Conservation (phyloP, 148 eudicot species). For the Fagopyrum esculentum region DNA sequence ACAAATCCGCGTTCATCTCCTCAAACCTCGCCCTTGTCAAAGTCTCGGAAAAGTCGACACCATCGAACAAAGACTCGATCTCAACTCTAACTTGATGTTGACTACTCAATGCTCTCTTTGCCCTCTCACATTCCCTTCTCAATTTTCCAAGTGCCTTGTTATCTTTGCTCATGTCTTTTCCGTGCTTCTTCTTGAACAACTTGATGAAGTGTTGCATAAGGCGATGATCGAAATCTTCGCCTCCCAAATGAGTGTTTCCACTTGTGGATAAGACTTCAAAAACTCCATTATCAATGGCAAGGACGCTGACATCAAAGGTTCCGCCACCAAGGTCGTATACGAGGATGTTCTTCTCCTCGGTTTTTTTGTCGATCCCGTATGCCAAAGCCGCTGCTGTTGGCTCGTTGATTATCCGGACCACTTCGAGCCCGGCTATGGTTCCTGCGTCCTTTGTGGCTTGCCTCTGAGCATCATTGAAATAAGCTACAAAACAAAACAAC, state of each 20-base stretch:
- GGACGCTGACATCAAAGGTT: conserved; percentile 61
- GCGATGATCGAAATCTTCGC: conserved; percentile 68
- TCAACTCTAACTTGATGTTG: conserved; percentile 80
- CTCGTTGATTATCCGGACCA: conserved; percentile 51
- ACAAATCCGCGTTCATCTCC: conserved; percentile 67
- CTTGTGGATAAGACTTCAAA: conserved; percentile 61
- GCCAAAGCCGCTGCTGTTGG: conserved; percentile 71
- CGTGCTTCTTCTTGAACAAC: conserved; percentile 66
- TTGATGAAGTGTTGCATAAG: conserved; percentile 62
- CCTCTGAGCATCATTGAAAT: conserved; percentile 67
- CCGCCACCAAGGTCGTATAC: conserved; percentile 75
- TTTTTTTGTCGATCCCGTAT: conserved; percentile 65
- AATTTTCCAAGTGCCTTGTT: conserved; percentile 65
- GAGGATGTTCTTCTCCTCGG: conserved; percentile 66
- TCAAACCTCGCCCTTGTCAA: conserved; percentile 71
- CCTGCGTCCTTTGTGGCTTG: conserved; percentile 70
- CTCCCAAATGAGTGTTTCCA: conserved; percentile 75
- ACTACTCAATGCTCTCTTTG: conserved; percentile 72
- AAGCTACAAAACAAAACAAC: conserved; percentile 31
- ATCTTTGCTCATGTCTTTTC: conserved; percentile 73
- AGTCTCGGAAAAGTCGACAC: conserved; percentile 61
- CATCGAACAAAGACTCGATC: conserved; percentile 64
- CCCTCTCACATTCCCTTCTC: conserved; percentile 70
- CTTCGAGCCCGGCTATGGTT: conserved; percentile 51
- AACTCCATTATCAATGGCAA: conserved; percentile 62